Base-by-base conservation (phyloP, 2,329 filamentous ascomycete genomes). In the Onygenales sp. region DNA sequence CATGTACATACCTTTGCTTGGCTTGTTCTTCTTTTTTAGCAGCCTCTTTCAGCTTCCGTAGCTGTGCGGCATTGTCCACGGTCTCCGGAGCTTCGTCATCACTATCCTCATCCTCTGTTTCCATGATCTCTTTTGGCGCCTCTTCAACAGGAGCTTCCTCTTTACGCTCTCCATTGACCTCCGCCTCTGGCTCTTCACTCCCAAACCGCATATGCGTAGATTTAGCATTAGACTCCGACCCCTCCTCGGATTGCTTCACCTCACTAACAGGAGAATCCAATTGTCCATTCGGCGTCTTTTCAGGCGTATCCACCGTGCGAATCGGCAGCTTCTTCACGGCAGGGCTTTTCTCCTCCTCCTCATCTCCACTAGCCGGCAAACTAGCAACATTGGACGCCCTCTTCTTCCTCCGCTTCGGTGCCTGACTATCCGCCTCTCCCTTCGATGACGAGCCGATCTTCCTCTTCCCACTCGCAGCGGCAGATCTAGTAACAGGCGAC, bases 71-170 rank as follows among this genome's bases (percentile, higher is more conserved):
- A 56, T 73, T 73, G 43, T 71, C 65, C 41, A 73, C 61, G 10
- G 66, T 61, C 56, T 73, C 71, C 8, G 71, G 71, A n/a, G 70
- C 71, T n/a, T 69, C 67, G 52, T 73, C 70, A 45, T 70, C 69
- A 50, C 68, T 66, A 46, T 63, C 65, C 27, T 63, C 64, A n/a
- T 64, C 62, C 42, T 66, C 62, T 7, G 36, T 7, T 13, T 49
- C 46, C 11, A 5, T 14, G 14, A 27, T 13, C 13, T 6, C 21
- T 8, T 32, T 49, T 17, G 35, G 17, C 2, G 66, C 61, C 5
- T 50, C 42, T 41, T 65, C 64, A 48, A 64, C 55, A 21, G 57
- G 53, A 3, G 56, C 54, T 39, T 51, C 31, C 33, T 61, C 56
- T 46, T 27, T n/a, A 27, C 66, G 61, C 2, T 48, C 50, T 42